Base-by-base conservation (phyloP, 2,329 filamentous ascomycete genomes). In the Clarireedia hainanense region DNA sequence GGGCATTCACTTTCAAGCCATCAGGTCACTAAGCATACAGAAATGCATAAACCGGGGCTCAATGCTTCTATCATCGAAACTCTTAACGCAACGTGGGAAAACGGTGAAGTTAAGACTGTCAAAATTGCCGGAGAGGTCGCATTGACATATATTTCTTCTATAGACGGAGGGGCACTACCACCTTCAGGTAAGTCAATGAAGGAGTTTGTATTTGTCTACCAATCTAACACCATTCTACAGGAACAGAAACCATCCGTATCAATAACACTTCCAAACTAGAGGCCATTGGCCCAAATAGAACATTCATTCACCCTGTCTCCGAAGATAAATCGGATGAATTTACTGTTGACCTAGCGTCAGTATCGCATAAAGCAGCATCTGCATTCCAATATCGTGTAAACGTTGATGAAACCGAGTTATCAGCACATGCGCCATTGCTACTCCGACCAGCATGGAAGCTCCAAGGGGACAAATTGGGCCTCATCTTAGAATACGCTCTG, bases 361-460 rank as follows among this genome's bases (percentile, higher is more conserved):
- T 67, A 80, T 96, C 61, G 74, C 77, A 59, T 83, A 85, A 64
- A 85, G 45, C 89, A 1, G 80, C 86, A 0, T 84, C 92, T 6
- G 92, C 87, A 6, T 97, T 99, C 75, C 95, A 94, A 58, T 99
- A 97, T 71, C 88, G 91, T 65, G 77, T 96, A 10, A 89, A 94
- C 63, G 72, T 88, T 30, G 84, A 91, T 34, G 76, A 81, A 17
- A 68, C 73, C 37, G 77, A 76, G 56, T 69, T 79, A 14, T 73
- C 78, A 9, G 67, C 74, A 4, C 80, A 81, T 63, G 79, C 79
- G 9, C 85, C 86, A 0, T 71, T 89, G 12, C 74, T 85, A 17
- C 73, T 88, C 46, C 79, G 76, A 2, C 80, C 83, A 17, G 51
- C 62, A 10, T 96, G 91, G 91, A 95, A 92, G 68, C 77, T 89